Evolutionary conservation across 2,329 filamentous ascomycete genomes (phyloP).

Genomic region (Pyrenochaeta sp.): DNA sequence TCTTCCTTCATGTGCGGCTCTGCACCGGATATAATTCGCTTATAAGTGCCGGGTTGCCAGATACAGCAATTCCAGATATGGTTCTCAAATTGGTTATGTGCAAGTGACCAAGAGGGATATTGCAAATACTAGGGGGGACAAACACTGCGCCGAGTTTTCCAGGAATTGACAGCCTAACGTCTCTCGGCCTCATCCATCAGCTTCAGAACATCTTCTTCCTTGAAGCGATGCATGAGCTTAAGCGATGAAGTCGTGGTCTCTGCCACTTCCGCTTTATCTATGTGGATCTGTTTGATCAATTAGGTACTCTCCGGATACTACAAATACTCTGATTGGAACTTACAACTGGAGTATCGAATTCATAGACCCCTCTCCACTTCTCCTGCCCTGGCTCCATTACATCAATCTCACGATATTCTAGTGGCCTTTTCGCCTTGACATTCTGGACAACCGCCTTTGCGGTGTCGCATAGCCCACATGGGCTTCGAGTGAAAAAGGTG

Average conservation of each 20-base stretch:
- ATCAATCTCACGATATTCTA: constrained; percentile 74
- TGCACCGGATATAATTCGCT: neutral
- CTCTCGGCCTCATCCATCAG: constrained; percentile 69
- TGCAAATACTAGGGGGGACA: neutral
- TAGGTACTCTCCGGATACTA: constrained; percentile 26
- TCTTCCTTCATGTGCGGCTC: neutral
- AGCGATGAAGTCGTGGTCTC: constrained; percentile 65
- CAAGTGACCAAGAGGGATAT: neutral
- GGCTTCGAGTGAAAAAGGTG: constrained; percentile 77
- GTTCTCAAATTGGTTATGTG: neutral
- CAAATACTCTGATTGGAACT: constrained; percentile 20
- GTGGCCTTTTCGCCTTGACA: constrained; percentile 72
- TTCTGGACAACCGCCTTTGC: constrained; percentile 73
- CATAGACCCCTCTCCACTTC: constrained; percentile 76
- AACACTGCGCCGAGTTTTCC: neutral
- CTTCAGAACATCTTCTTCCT: constrained; percentile 68
- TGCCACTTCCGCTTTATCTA: constrained; percentile 64
- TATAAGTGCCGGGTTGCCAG: neutral
- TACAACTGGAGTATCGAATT: constrained; percentile 84
- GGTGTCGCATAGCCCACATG: constrained; percentile 74
- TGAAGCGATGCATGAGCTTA: constrained; percentile 83
- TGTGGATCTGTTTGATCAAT: constrained; percentile 60
- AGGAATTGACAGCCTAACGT: constrained; percentile 1
- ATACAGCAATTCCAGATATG: neutral
- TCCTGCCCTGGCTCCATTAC: constrained; percentile 70